These are phyloP conservation scores for Nemania abortiva DNA, from an alignment of 2,329 filamentous ascomycete species.

Conservation along the genomic window DNA sequence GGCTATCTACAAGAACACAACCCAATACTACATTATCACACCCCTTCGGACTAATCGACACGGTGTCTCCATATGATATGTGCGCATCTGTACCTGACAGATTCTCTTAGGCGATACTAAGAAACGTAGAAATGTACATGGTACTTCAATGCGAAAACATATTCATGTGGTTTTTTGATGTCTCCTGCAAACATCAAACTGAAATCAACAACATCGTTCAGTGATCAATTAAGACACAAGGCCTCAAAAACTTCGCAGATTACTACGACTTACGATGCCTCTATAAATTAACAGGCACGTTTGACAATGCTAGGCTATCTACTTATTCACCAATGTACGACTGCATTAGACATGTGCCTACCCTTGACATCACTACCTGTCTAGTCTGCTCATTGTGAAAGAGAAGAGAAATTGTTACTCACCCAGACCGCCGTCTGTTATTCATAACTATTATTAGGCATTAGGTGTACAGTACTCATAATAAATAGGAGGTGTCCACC, in stretches of 20 bases:
- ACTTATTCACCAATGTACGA: neutral
- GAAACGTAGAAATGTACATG: neutral
- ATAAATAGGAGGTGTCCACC: too few relatives aligned
- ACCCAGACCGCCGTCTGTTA: neutral
- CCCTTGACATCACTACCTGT: neutral
- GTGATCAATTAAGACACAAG: too few relatives aligned
- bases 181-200: neutral
- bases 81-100: neutral
- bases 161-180: too few relatives aligned
- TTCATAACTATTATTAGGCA: neutral
- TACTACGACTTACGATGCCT: too few relatives aligned
- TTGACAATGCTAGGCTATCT: too few relatives aligned
- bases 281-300: too few relatives aligned
- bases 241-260: too few relatives aligned
- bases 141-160: too few relatives aligned
- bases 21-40: constrained; percentile 28
- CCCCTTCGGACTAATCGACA: neutral
- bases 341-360: neutral
- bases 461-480: too few relatives aligned
- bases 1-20: constrained; percentile 26
- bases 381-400: neutral
- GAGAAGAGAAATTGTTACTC: neutral
- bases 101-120: neutral
- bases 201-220: too few relatives aligned
- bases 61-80: neutral